A percentile compares a stretch with the other conserved stretches of the same genome.
phyloP scores from a whole-genome alignment of 2,329 filamentous ascomycete genomes.

The Xylariaceae sp. region DNA sequence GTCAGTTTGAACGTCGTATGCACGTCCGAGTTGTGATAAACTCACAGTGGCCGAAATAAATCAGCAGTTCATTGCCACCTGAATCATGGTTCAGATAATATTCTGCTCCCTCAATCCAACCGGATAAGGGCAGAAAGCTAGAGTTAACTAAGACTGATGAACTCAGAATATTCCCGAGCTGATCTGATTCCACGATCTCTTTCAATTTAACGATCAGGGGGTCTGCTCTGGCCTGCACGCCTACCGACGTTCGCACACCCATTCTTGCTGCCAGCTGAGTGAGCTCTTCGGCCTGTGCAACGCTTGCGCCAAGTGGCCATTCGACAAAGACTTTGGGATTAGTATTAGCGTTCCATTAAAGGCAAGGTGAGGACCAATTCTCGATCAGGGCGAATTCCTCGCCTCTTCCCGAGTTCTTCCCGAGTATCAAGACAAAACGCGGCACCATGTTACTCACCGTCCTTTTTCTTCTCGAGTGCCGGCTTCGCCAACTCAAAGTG shows the following conservation, averaged over 20 bases:
- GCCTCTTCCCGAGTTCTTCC: too few relatives aligned
- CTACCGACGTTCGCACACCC: conserved; percentile 43
- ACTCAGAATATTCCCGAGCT: conserved; percentile 42
- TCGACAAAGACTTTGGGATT: conserved; percentile 40
- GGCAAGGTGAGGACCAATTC: too few relatives aligned
- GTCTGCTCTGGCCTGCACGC: conserved; percentile 43
- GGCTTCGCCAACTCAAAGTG: conserved; percentile 43
- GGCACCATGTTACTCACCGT: conserved; percentile 12
- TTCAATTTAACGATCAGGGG: conserved; percentile 41
- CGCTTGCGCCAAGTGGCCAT: conserved; percentile 44
- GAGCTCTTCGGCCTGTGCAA: conserved; percentile 42
- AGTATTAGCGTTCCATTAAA: too few relatives aligned
- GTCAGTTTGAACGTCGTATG: background rate
- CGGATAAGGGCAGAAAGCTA: conserved; percentile 4
- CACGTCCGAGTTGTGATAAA: background rate
- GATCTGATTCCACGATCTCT: conserved; percentile 40
- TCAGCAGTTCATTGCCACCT: conserved; percentile 21
- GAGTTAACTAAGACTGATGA: conserved; percentile 25
- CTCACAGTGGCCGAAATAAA: conserved; percentile 33
- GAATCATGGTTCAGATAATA: conserved; percentile 16
- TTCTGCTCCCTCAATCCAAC: conserved; percentile 21
- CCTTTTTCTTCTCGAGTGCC: conserved; percentile 43
- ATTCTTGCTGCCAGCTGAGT: conserved; percentile 38
- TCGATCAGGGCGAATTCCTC: too few relatives aligned
- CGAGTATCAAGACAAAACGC: too few relatives aligned